These are phyloP conservation scores for barley (Hordeum vulgare) DNA, from an alignment of 176 grass and related monocot genomes.

Conservation along the genomic window MorexV3_pseudomolecules_assembly NC_058523.1:446483531-446484030, in stretches of 20 bases:
- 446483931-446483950: no score
- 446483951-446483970: not conserved
- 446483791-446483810: not conserved
- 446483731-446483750: not conserved
- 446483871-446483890: no score
- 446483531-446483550: not conserved
- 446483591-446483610: not conserved
- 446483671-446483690: not conserved
- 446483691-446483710: not conserved
- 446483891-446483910: no score
- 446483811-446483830: no score
- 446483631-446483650: not conserved
- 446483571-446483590: not conserved
- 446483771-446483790: not conserved
- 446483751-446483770: no score
- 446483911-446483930: not conserved
- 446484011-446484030: not conserved
- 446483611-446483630: not conserved
- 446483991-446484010: not conserved
- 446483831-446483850: no score
- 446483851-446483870: no score
- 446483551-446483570: not conserved
- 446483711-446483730: not conserved
- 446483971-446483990: not conserved
- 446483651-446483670: not conserved